Evolutionary conservation across 2,329 filamentous ascomycete species (phyloP).

Genomic region (Graphiopsis chlorocephala): DNA sequence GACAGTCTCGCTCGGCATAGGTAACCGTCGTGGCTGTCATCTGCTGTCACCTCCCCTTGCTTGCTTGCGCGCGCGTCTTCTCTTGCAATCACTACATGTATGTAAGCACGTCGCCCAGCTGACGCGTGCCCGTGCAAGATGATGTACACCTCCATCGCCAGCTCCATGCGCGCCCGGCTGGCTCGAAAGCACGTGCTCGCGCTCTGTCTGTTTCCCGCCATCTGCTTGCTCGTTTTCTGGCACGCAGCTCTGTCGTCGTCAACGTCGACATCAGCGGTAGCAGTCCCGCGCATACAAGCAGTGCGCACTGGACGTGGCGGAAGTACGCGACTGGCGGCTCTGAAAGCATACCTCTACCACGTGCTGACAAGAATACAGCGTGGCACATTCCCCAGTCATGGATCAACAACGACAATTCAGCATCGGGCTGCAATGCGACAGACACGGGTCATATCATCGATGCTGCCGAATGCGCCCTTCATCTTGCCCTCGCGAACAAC

Average conservation of each 20-base stretch:
- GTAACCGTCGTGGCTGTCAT: background rate
- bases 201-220: background rate
- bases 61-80: background rate
- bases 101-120: background rate
- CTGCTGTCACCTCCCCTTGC: background rate
- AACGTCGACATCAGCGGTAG: background rate
- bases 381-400: slow-evolving; percentile 1
- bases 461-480: slow-evolving; percentile 15
- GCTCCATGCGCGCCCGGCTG: background rate
- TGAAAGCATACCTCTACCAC: background rate
- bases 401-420: background rate
- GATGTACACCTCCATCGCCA: background rate
- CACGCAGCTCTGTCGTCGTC: background rate
- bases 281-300: background rate
- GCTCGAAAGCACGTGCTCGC: background rate
- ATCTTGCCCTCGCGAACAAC: slow-evolving; percentile 2
- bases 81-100: background rate
- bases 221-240: background rate
- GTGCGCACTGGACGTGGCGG: background rate
- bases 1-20: background rate
- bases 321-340: background rate
- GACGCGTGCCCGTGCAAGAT: background rate
- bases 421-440: background rate
- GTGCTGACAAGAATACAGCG: background rate
- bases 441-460: background rate